phyloP scores from a whole-genome alignment of 2,329 filamentous ascomycete genomes.

The Xylariaceae sp. region DNA sequence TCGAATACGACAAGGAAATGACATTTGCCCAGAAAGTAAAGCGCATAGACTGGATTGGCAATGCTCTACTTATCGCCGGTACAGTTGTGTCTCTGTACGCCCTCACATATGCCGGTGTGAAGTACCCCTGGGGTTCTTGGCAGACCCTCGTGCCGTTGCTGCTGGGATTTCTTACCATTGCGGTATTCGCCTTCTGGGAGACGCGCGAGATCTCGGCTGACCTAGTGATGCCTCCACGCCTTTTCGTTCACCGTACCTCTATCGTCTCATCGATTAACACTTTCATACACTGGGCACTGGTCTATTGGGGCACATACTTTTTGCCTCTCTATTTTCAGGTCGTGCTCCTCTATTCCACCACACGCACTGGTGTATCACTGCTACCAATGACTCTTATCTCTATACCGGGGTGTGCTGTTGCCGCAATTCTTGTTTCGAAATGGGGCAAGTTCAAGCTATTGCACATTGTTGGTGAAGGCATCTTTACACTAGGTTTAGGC shows the following conservation, averaged over 20 bases:
- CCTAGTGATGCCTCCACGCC: slow-evolving; percentile 36
- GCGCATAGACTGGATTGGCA: slow-evolving; percentile 15
- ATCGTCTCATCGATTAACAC: slow-evolving; percentile 30
- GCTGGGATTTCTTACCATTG: slow-evolving; percentile 9
- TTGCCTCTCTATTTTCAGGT: slow-evolving; percentile 19
- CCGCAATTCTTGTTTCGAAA: not conserved
- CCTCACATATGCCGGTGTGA: slow-evolving; percentile 11
- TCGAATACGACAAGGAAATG: slow-evolving; percentile 13
- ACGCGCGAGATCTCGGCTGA: slow-evolving; percentile 12
- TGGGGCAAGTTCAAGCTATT: not conserved
- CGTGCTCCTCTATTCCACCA: slow-evolving; percentile 27
- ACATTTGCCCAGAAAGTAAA: slow-evolving; percentile 6
- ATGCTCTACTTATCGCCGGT: slow-evolving; percentile 4
- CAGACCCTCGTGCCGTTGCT: slow-evolving; percentile 13
- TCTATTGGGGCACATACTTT: slow-evolving; percentile 37
- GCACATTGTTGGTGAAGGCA: not conserved
- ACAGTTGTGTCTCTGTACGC: slow-evolving; percentile 12
- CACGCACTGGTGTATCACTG: not conserved
- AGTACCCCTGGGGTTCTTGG: slow-evolving; percentile 12
- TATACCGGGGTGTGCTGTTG: not conserved
- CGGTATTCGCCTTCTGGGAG: slow-evolving; percentile 1
- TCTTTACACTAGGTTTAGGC: not conserved
- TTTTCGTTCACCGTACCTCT: slow-evolving; percentile 42
- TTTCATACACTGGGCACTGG: slow-evolving; percentile 35
- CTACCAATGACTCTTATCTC: not conserved